Evolutionary conservation across 1,139 yeast species (phyloP), one percentile per base, ranked within the genome.

Genomic region (Geotrichum restrictum): DNA sequence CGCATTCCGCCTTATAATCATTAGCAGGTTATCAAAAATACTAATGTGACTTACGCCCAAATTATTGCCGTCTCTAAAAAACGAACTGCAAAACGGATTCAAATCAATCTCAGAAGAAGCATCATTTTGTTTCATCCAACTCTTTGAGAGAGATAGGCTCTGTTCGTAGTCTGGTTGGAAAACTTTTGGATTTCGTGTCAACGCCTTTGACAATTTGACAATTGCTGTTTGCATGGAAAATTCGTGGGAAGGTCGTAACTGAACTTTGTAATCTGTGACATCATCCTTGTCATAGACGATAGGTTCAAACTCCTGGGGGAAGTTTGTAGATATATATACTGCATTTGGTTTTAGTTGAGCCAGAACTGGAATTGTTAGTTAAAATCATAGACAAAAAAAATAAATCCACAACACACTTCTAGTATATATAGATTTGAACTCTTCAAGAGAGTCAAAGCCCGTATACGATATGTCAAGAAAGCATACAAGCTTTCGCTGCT

Each of bases 161-260:
- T 53, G 54, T 16, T 50, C 54, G 31, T 53, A 53, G n/a, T 40
- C 41, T 1, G 52, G 54, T 32, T 48, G 48, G 36, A 50, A 53
- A 7, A 55, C 21, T 2, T 37, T 39, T 3, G 56, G 42, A 39
- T 50, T 50, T 18, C 27, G 31, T 16, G 44, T n/a, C 22, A 50
- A 47, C 16, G 51, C 49, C 10, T 14, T 22, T 13, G 47, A 49
- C 21, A 55, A 21, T n/a, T 41, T 47, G 4, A 27, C 8, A 13
- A 53, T 22, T 5, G 57, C 57, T 21, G 27, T 47, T n/a, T 29
- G 32, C 31, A 29, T 43, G 18, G 54, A 53, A 36, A 55, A 55
- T 13, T 41, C 51, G 14, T 44, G 51, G 11, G 54, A 24, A 4
- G 57, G 57, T 5, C 56, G 22, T 3, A 51, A 19, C 14, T 36